phyloP scores from a whole-genome alignment of 2,329 filamentous ascomycete species.

The Stagonosporopsis tanaceti region DNA sequence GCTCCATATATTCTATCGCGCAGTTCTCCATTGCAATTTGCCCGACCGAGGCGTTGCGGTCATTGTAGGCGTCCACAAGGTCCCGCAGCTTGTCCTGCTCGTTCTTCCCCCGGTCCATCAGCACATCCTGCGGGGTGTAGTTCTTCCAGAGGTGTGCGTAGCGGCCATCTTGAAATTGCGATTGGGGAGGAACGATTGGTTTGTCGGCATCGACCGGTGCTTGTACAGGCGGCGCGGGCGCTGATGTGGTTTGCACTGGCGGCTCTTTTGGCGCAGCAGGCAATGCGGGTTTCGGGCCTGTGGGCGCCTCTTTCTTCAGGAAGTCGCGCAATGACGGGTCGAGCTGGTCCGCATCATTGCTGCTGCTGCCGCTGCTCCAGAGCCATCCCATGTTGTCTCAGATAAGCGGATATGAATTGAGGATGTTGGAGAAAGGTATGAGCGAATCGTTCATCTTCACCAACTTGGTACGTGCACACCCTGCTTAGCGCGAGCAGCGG shows the following conservation, averaged over 20 bases:
- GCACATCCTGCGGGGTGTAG: slow-evolving; percentile 75
- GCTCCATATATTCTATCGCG: slow-evolving; percentile 81
- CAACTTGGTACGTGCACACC: slow-evolving; percentile 14
- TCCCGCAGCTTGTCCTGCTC: slow-evolving; percentile 83
- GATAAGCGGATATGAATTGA: background rate
- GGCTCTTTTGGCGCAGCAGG: slow-evolving; percentile 41
- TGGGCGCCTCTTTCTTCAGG: slow-evolving; percentile 80
- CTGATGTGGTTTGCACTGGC: slow-evolving; percentile 24
- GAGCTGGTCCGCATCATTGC: slow-evolving; percentile 67
- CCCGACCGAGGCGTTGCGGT: slow-evolving; percentile 79
- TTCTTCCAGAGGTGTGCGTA: slow-evolving; percentile 92
- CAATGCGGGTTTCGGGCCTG: slow-evolving; percentile 64
- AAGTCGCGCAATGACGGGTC: slow-evolving; percentile 86
- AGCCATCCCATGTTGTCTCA: slow-evolving; percentile 67
- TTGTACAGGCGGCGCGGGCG: slow-evolving; percentile 8
- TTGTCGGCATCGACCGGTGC: slow-evolving; percentile 25
- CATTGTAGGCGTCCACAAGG: slow-evolving; percentile 84
- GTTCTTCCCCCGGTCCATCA: slow-evolving; percentile 73
- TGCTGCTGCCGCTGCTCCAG: slow-evolving; percentile 59
- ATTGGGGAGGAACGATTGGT: slow-evolving; percentile 59
- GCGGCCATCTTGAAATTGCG: slow-evolving; percentile 72
- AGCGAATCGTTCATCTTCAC: slow-evolving; percentile 23
- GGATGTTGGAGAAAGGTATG: background rate
- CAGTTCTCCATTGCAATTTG: slow-evolving; percentile 92
- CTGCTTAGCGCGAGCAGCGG: slow-evolving; percentile 25